Evolutionary conservation across 768 basidiomycete genomes (phyloP).

Genomic region (Clitopilus hobsonii): DNA sequence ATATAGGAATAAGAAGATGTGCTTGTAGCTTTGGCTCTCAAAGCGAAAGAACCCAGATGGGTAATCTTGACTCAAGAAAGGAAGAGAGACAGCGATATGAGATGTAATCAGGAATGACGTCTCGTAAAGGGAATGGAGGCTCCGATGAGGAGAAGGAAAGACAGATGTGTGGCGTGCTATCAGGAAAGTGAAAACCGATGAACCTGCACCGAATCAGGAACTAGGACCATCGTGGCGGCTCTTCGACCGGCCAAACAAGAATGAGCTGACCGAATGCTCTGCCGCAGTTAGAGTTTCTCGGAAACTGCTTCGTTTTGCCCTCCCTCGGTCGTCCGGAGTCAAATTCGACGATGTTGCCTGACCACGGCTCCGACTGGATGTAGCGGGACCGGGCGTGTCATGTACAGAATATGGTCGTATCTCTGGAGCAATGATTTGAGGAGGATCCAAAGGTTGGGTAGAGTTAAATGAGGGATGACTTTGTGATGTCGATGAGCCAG

Average conservation of each 20-base stretch:
- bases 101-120: no score
- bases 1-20: no score
- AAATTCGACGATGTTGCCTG: constrained; percentile 9
- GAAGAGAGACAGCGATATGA: no score
- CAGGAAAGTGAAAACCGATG: background rate
- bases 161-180: background rate
- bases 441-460: background rate
- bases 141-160: background rate
- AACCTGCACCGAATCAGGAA: background rate
- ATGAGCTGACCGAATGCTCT: constrained; percentile 62
- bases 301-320: constrained; percentile 55
- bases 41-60: no score
- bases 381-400: constrained; percentile 16
- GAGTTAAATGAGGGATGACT: constrained; percentile 3
- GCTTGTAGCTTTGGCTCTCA: no score
- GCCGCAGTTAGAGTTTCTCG: constrained; percentile 67
- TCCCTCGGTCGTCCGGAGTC: constrained; percentile 41
- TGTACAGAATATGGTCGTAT: background rate
- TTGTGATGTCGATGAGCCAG: constrained; percentile 3
- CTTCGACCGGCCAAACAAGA: constrained; percentile 58
- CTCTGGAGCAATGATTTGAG: background rate
- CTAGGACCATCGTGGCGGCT: constrained; percentile 13
- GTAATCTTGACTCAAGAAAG: no score
- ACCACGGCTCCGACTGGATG: background rate
- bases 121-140: no score